Evolutionary conservation across 2,329 filamentous ascomycete species (phyloP).

Genomic region (Cercospora brassicicola): DNA sequence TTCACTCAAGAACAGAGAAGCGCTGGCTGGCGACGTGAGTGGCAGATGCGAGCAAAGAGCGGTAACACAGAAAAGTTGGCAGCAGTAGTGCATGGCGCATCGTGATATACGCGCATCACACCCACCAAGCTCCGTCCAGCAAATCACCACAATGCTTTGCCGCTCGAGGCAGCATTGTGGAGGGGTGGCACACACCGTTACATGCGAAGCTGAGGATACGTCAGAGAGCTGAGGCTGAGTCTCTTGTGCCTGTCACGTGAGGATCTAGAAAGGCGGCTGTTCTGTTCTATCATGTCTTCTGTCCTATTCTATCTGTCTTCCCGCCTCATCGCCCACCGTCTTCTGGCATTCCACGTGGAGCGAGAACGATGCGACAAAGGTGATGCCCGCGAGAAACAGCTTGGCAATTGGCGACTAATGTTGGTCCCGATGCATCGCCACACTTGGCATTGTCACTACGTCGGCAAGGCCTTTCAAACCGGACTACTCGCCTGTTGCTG

Average conservation of each 20-base stretch:
- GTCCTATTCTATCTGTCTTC: background rate
- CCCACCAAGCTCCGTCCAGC: constrained; percentile 1
- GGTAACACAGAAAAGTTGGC: constrained; percentile 8
- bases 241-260: background rate
- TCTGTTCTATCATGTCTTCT: background rate
- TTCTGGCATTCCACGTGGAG: background rate
- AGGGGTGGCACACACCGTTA: background rate
- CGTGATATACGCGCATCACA: constrained; percentile 2
- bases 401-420: background rate
- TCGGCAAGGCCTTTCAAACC: background rate
- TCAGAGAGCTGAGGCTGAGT: constrained; percentile 1
- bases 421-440: constrained; percentile 1
- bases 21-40: background rate
- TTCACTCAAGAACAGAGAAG: background rate
- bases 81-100: constrained; percentile 4
- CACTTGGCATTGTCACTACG: background rate
- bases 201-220: constrained; percentile 7
- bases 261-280: background rate
- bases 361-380: background rate
- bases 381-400: background rate
- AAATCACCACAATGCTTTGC: constrained; percentile 11
- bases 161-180: constrained; percentile 10
- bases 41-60: background rate
- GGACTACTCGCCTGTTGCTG: background rate
- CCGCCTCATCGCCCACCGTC: background rate